Evolutionary conservation across 257 asterid genomes (phyloP), one percentile per base, ranked within the genome.

Genomic region (Solanum sejunctum): DNA sequence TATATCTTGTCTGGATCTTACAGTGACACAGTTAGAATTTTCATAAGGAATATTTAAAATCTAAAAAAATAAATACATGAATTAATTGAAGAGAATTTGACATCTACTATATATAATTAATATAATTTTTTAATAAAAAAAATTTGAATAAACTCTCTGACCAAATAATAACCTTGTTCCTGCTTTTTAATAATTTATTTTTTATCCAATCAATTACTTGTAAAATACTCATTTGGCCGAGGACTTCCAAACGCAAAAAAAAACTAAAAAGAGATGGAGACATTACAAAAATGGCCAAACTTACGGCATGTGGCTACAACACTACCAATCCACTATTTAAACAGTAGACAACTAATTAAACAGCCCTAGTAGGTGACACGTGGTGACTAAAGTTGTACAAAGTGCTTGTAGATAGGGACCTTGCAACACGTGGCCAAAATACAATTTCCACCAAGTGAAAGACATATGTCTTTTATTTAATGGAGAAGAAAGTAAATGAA

Each of bases 371-470:
- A 45, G 6, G 81, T 73, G 58, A 73, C 81, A 73, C 21, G 58
- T 73, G 55, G 81, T 73, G 81, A 73, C 12, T 47, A 73, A 13
- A 45, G 58, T n/a, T 73, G 57, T 72, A 45, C 57, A 47, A n/a
- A 45, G 41, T 73, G 81, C 57, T 7, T 49, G 21, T 1, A 73
- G 8, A 21, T 47, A 4, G 32, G 81, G 60, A 47, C 81, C 49
- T 73, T 73, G 17, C 9, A 3, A 28, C 10, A 21, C 7, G 58
- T 73, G 81, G 43, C 41, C 81, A 73, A 21, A 66, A 21, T 13
- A 12, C 17, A 47, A 47, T 73, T 47, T 47, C 43, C 58, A 73
- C 43, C 56, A 47, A 47, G 39, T 73, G 60, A 47, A 66, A 49
- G 81, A n/a, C 80, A 21, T 7, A 3, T 47, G 41, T n/a, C 57